A percentile compares a stretch with the other conserved stretches of the same genome.
Conservation (phyloP, 2,329 filamentous ascomycete genomes). For the Podosphaera xanthii region DNA sequence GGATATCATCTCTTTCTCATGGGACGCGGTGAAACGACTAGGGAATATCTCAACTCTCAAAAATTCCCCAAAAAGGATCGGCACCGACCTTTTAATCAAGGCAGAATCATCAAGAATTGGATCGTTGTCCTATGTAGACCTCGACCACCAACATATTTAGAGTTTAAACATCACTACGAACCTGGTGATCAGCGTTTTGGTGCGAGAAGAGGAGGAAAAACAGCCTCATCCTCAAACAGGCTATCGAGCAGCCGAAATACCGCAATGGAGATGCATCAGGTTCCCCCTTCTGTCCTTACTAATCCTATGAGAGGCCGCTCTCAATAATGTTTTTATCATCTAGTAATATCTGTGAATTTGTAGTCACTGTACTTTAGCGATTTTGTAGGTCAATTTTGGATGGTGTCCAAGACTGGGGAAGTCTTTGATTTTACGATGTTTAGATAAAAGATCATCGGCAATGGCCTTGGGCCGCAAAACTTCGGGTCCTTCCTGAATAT, state of each 20-base stretch:
- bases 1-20: slow-evolving; percentile 84
- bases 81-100: slow-evolving; percentile 74
- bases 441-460: no score
- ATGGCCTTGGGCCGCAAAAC: no score
- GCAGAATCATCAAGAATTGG: slow-evolving; percentile 55
- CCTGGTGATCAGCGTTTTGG: slow-evolving; percentile 73
- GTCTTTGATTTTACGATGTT: no score
- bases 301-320: not conserved
- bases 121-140: slow-evolving; percentile 61
- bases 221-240: slow-evolving; percentile 22
- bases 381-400: not conserved
- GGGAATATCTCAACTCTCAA: slow-evolving; percentile 88
- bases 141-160: slow-evolving; percentile 67
- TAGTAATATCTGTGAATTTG: not conserved
- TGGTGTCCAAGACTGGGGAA: no score
- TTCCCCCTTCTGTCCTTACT: not conserved
- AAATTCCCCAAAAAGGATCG: slow-evolving; percentile 86
- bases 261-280: slow-evolving; percentile 41
- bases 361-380: not conserved
- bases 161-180: slow-evolving; percentile 56
- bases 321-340: not conserved
- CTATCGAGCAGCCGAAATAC: slow-evolving; percentile 29
- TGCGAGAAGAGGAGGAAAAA: slow-evolving; percentile 26
- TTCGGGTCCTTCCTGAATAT: no score
- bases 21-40: slow-evolving; percentile 75